Conservation (phyloP, 768 basidiomycete species). For the Flagelloscypha sp. region DNA sequence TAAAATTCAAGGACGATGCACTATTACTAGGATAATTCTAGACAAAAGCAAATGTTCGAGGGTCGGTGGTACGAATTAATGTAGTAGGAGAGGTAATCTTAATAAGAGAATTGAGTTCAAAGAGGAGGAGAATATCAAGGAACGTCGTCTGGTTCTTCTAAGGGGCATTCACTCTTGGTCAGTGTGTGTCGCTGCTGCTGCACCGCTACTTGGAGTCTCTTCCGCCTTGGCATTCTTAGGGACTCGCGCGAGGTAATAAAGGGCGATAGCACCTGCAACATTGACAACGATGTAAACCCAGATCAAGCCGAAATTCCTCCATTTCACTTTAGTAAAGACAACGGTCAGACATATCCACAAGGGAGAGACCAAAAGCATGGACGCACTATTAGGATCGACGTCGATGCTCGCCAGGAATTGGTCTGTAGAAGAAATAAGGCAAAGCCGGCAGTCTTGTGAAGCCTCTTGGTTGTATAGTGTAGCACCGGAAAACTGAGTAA, state of each 20-base stretch:
- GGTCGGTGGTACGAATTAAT: no score
- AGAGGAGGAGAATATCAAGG: no score
- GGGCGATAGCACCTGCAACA: conserved; percentile 17
- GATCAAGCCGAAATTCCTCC: conserved; percentile 46
- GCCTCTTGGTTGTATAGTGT: conserved; percentile 50
- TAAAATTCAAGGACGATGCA: no score
- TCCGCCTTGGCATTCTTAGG: conserved; percentile 11
- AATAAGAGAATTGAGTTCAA: no score
- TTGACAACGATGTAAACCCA: conserved; percentile 41
- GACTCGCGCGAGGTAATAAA: conserved; percentile 16
- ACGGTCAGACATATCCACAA: no score
- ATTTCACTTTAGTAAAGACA: conserved; percentile 35
- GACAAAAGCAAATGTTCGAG: no score
- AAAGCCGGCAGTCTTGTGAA: conserved; percentile 45
- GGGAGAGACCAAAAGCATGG: no score
- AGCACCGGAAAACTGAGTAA: conserved; percentile 45
- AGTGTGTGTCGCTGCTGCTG: no score
- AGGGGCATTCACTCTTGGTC: no score
- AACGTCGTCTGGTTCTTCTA: no score
- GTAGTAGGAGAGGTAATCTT: no score
- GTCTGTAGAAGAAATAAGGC: conserved; percentile 44
- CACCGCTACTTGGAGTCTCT: conserved; percentile 2
- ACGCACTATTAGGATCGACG: conserved; percentile 21
- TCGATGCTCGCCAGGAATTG: conserved; percentile 32
- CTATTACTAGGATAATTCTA: no score